Percentiles rank a stretch among this genome's conserved stretches.
Evolutionary conservation across 2,329 filamentous ascomycete genomes (phyloP).

Genomic region (Penicillium sp.): DNA sequence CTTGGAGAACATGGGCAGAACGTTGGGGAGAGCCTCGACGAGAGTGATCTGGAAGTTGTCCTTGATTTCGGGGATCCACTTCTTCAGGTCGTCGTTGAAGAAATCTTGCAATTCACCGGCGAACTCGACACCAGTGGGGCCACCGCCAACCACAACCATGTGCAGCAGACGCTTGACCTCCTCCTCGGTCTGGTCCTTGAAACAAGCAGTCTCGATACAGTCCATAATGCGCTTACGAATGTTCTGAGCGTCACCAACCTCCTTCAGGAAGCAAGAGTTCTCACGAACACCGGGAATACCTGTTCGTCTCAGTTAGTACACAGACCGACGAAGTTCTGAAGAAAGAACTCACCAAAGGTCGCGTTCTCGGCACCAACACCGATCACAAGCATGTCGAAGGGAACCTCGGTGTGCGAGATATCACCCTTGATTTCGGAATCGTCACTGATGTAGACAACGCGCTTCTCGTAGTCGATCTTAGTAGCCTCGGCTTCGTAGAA

Average conservation of each 20-base stretch:
- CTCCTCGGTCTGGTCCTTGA: conserved; percentile 89
- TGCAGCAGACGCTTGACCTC: conserved; percentile 93
- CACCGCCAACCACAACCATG: conserved; percentile 95
- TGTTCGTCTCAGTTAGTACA: conserved; percentile 26
- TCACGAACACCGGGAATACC: conserved; percentile 91
- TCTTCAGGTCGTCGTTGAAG: conserved; percentile 97
- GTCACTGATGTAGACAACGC: conserved; percentile 85
- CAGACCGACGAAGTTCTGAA: conserved; percentile 11
- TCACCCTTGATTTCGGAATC: conserved; percentile 90
- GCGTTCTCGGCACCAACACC: conserved; percentile 98
- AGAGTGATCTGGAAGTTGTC: conserved; percentile 96
- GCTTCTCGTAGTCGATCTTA: conserved; percentile 90
- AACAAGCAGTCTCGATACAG: conserved; percentile 95
- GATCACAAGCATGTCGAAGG: conserved; percentile 97
- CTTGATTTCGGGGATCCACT: conserved; percentile 94
- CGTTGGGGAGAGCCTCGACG: conserved; percentile 94
- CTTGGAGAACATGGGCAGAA: conserved; percentile 96
- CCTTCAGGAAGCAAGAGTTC: conserved; percentile 97
- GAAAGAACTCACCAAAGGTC: conserved; percentile 72
- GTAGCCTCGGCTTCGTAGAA: conserved; percentile 98
- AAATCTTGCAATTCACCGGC: conserved; percentile 98
- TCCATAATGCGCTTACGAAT: conserved; percentile 99
- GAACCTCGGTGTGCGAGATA: conserved; percentile 79
- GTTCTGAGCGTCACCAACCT: conserved; percentile 91
- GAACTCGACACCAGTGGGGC: conserved; percentile 96